Evolutionary conservation across 179 eudicot species (phyloP).

Genomic region (Beta lomatogona): DNA sequence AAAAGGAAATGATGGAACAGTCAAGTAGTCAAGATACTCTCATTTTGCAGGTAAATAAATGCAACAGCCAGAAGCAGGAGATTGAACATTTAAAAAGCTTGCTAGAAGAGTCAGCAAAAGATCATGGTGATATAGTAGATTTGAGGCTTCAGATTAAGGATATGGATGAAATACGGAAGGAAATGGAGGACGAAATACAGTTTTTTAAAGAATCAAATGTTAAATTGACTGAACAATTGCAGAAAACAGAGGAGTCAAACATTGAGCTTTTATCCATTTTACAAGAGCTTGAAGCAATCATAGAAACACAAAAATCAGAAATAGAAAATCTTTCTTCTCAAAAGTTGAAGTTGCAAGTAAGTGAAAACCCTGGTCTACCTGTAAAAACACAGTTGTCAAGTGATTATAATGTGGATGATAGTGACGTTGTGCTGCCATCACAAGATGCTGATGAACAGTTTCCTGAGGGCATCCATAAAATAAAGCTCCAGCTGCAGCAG

Average conservation of each 20-base stretch:
- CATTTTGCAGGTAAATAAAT: slow-evolving; percentile 66
- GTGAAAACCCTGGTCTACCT: background rate
- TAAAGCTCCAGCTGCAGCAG: slow-evolving; percentile 47
- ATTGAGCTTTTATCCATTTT: slow-evolving; percentile 80
- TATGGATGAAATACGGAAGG: slow-evolving; percentile 46
- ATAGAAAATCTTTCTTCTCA: slow-evolving; percentile 64
- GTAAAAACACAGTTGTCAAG: background rate
- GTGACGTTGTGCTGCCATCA: slow-evolving; percentile 9
- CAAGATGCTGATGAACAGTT: slow-evolving; percentile 8
- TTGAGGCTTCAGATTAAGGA: slow-evolving; percentile 41
- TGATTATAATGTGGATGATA: slow-evolving; percentile 6
- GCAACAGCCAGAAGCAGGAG: slow-evolving; percentile 59
- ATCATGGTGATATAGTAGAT: slow-evolving; percentile 37
- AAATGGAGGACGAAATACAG: slow-evolving; percentile 70
- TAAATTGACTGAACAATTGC: slow-evolving; percentile 58
- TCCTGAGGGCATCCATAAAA: slow-evolving; percentile 35
- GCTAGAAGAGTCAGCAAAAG: slow-evolving; percentile 38
- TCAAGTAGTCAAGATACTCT: slow-evolving; percentile 53
- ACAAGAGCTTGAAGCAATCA: slow-evolving; percentile 81
- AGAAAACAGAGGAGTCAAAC: slow-evolving; percentile 82
- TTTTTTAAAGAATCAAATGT: slow-evolving; percentile 62
- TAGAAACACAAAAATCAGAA: slow-evolving; percentile 77
- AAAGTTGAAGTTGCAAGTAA: slow-evolving; percentile 39
- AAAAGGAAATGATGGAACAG: slow-evolving; percentile 56
- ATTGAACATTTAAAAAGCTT: slow-evolving; percentile 49